Conservation (phyloP, 371 early-diverging fungal species). For the Syncephalastrum sp. region DNA sequence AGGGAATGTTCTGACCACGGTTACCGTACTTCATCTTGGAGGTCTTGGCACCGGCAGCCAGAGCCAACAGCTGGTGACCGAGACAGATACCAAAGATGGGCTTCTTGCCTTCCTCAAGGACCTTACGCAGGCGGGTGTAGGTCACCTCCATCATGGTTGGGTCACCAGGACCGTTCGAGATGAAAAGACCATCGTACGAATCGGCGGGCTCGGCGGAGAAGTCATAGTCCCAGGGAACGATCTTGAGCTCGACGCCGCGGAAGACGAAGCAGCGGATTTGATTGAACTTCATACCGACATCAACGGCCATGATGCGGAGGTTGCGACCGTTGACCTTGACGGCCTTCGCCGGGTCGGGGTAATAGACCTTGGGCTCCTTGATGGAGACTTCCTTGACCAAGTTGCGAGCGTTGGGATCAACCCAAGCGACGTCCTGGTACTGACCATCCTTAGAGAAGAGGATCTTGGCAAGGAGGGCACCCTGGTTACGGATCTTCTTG, state of each 20-base stretch:
- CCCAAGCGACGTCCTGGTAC: slow-evolving; percentile 82
- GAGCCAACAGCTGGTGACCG: slow-evolving; percentile 93
- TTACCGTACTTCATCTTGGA: slow-evolving; percentile 97
- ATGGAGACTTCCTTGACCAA: slow-evolving; percentile 92
- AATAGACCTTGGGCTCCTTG: slow-evolving; percentile 76
- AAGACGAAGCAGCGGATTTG: slow-evolving; percentile 95
- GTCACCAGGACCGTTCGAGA: slow-evolving; percentile 98
- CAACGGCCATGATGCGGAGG: slow-evolving; percentile 86
- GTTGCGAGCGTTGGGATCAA: slow-evolving; percentile 90
- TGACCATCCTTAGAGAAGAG: slow-evolving; percentile 76
- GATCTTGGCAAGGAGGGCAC: slow-evolving; percentile 85
- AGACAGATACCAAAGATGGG: slow-evolving; percentile 98
- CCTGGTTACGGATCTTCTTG: slow-evolving; percentile 79
- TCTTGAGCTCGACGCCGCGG: slow-evolving; percentile 90
- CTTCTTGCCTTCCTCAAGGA: slow-evolving; percentile 65
- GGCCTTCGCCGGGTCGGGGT: slow-evolving; percentile 59
- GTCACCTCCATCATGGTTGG: slow-evolving; percentile 80
- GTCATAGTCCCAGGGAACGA: slow-evolving; percentile 96
- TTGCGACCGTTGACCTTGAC: slow-evolving; percentile 74
- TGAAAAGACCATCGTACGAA: slow-evolving; percentile 90
- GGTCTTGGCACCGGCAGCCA: slow-evolving; percentile 94
- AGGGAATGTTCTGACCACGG: slow-evolving; percentile 98
- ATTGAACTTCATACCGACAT: slow-evolving; percentile 98
- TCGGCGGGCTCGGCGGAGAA: slow-evolving; percentile 66
- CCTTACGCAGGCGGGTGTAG: slow-evolving; percentile 67